Evolutionary conservation across 2,329 filamentous ascomycete species (phyloP).

Genomic region (Nectriaceae sp.): DNA sequence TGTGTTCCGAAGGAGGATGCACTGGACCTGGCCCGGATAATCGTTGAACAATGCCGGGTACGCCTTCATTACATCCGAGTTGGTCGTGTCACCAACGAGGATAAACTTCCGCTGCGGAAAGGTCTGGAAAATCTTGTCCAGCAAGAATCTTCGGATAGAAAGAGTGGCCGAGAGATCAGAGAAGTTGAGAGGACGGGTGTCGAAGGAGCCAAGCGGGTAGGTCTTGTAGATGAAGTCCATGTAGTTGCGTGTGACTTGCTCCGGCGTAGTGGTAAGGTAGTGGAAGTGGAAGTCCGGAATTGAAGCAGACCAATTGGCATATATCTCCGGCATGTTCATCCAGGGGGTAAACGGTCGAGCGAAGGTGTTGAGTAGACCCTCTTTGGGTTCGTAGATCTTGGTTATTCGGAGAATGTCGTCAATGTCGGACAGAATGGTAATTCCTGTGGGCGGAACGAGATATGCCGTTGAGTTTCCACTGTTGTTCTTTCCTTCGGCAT

Average conservation of each 20-base stretch:
- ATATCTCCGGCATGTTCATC: conserved; percentile 80
- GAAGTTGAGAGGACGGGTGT: conserved; percentile 79
- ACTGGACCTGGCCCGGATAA: conserved; percentile 72
- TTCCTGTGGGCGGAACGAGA: conserved; percentile 68
- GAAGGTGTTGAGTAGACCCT: conserved; percentile 77
- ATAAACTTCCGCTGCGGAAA: conserved; percentile 76
- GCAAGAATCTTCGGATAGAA: conserved; percentile 68
- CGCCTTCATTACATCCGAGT: conserved; percentile 73
- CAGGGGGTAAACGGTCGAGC: conserved; percentile 69
- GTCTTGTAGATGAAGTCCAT: conserved; percentile 80
- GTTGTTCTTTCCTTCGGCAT: conserved; percentile 60
- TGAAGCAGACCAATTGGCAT: conserved; percentile 71
- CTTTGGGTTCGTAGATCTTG: conserved; percentile 75
- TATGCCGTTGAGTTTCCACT: conserved; percentile 77
- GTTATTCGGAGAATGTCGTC: conserved; percentile 81
- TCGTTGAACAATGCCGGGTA: conserved; percentile 63
- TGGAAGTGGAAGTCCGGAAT: conserved; percentile 75
- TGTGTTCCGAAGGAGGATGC: conserved; percentile 77
- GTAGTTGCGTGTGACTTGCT: conserved; percentile 76
- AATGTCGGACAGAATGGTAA: conserved; percentile 76
- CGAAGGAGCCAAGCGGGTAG: conserved; percentile 76
- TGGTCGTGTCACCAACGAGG: conserved; percentile 74
- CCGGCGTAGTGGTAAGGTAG: conserved; percentile 79
- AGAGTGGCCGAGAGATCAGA: conserved; percentile 73
- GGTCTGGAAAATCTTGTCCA: conserved; percentile 72